These are phyloP conservation scores for Hirschfeldia incana DNA, from an alignment of 345 rosid species.

Conservation along the genomic window DNA sequence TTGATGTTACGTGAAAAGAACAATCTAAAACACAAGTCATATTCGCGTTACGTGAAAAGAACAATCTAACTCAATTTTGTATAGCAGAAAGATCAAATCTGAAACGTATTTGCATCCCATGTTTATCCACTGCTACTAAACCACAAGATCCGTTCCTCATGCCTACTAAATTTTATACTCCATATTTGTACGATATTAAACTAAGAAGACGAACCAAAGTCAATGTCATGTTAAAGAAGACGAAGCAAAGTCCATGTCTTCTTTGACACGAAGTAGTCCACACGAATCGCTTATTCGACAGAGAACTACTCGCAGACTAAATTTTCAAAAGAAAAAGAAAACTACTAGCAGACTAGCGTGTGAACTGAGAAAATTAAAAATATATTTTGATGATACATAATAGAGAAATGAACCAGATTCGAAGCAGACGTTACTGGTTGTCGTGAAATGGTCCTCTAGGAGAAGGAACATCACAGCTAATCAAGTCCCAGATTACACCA, in stretches of 20 bases:
- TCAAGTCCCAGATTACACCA: slow-evolving; percentile 1
- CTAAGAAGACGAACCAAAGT: background rate
- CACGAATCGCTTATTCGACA: background rate
- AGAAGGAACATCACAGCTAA: slow-evolving; percentile 36
- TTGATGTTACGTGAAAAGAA: no score
- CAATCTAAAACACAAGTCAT: no score
- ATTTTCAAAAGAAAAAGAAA: no score
- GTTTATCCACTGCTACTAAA: no score
- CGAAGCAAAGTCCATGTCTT: background rate
- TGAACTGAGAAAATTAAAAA: background rate
- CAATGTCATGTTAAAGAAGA: background rate
- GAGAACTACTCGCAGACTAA: background rate
- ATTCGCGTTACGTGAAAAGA: no score
- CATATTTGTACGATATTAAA: background rate
- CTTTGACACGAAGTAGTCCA: no score
- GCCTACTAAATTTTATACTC: background rate
- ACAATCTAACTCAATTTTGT: no score
- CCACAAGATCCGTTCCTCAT: background rate
- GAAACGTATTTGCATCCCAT: no score
- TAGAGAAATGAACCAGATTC: slow-evolving; percentile 23
- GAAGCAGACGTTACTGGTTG: slow-evolving; percentile 10
- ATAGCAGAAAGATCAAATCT: no score
- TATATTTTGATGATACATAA: background rate
- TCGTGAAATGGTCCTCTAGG: slow-evolving; percentile 2
- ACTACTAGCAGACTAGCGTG: background rate